These are phyloP conservation scores for Ganoderma lucidum DNA, from an alignment of 1,284 basidiomycete species.

Conservation along the genomic window DNA sequence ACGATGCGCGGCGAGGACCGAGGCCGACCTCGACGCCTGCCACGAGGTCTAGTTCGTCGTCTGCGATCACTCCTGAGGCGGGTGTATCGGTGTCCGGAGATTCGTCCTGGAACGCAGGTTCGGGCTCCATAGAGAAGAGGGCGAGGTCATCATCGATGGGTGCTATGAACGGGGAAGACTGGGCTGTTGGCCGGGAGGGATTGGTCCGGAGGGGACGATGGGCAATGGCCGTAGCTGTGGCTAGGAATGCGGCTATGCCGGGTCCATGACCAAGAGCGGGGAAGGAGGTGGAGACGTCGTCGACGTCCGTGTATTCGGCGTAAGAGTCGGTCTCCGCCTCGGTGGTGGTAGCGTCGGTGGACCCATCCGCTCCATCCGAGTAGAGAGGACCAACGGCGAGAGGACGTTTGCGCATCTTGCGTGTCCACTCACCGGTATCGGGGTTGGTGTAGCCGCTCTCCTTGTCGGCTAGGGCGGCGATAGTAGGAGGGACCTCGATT, in stretches of 20 bases:
- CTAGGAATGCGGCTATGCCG: constrained; percentile 21
- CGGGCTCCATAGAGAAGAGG: constrained; percentile 59
- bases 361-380: constrained; percentile 27
- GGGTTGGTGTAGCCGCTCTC: constrained; percentile 40
- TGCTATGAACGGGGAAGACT: constrained; percentile 41
- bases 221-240: constrained; percentile 19
- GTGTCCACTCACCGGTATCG: constrained; percentile 42
- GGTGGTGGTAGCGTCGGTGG: constrained; percentile 40
- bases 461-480: constrained; percentile 49
- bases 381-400: neutral
- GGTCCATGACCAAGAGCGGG: constrained; percentile 27
- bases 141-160: constrained; percentile 45
- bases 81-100: neutral
- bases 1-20: constrained; percentile 37
- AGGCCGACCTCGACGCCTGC: constrained; percentile 12
- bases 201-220: constrained; percentile 34
- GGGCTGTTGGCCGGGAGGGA: constrained; percentile 36
- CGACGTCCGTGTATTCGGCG: constrained; percentile 44
- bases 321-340: constrained; percentile 47
- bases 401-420: constrained; percentile 39
- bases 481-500: constrained; percentile 72
- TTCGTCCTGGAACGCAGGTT: constrained; percentile 43
- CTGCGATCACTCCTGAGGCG: constrained; percentile 29
- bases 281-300: constrained; percentile 36
- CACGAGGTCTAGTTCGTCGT: constrained; percentile 32